Evolutionary conservation across 2,329 filamentous ascomycete species (phyloP).

Genomic region (Colletotrichum gloeosporioides): DNA sequence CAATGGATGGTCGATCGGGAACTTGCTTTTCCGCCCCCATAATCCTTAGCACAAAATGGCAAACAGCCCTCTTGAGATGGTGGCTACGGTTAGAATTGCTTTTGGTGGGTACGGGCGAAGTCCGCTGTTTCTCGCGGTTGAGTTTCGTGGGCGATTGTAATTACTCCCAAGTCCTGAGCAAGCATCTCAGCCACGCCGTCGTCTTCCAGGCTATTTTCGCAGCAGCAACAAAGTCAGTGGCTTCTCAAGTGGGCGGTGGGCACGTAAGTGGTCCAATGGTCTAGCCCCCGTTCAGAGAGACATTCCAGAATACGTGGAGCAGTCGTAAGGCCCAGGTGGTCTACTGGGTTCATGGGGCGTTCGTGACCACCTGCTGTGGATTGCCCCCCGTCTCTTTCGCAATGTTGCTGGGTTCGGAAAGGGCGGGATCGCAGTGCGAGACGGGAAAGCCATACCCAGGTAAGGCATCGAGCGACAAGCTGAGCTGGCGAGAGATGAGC

Average conservation of each 20-base stretch:
- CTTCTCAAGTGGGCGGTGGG: background rate
- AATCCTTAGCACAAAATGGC: background rate
- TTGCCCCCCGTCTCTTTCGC: background rate
- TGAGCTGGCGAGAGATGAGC: background rate
- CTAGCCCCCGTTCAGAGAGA: background rate
- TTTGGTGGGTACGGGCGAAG: background rate
- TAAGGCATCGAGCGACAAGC: background rate
- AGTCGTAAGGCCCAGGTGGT: background rate
- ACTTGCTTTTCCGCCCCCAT: constrained; percentile 1
- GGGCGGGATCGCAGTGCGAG: background rate
- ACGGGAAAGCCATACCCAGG: background rate
- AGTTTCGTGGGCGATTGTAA: background rate
- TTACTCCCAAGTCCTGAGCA: background rate
- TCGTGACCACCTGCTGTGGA: constrained; percentile 3
- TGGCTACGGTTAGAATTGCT: background rate
- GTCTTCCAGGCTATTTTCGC: background rate
- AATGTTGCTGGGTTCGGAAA: constrained; percentile 19
- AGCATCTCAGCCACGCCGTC: constrained; percentile 15
- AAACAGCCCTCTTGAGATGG: background rate
- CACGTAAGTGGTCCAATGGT: background rate
- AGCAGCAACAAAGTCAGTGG: background rate
- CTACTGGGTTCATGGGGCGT: constrained; percentile 6
- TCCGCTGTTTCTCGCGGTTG: background rate
- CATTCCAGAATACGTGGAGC: constrained; percentile 16
- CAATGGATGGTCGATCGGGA: background rate